These are phyloP conservation scores for Pyrus communis DNA, from an alignment of 306 rosid species.

Conservation along the genomic window DNA sequence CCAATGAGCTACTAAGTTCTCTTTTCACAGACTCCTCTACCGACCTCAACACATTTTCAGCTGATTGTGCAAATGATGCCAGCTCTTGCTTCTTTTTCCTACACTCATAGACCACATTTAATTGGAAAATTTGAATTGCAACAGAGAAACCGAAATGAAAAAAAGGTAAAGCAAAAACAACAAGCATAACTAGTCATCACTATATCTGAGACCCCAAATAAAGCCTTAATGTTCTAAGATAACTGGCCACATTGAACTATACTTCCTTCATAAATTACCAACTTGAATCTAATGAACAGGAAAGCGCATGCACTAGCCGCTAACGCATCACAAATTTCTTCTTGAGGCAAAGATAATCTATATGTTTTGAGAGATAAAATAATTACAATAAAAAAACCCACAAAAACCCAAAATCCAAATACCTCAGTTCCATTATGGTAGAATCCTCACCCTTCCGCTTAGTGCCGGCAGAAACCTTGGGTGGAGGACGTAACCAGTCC, in stretches of 20 bases:
- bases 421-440: constrained; percentile 69
- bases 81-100: constrained; percentile 80
- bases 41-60: constrained; percentile 37
- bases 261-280: background rate
- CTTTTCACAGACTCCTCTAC: constrained; percentile 53
- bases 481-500: constrained; percentile 95
- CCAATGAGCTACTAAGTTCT: constrained; percentile 26
- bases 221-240: background rate
- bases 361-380: background rate
- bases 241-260: background rate
- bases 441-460: constrained; percentile 44
- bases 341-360: background rate
- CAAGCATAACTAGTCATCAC: background rate
- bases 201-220: background rate
- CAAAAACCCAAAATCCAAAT: background rate
- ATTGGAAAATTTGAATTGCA: background rate
- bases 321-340: background rate
- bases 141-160: background rate
- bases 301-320: background rate
- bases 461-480: constrained; percentile 35
- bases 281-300: background rate
- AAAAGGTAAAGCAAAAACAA: background rate
- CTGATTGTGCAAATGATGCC: constrained; percentile 54
- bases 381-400: background rate
- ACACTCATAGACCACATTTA: constrained; percentile 7